These are phyloP conservation scores for Melocanna baccifera DNA, from an alignment of 176 grass and related monocot genomes.

Conservation along the genomic window DNA sequence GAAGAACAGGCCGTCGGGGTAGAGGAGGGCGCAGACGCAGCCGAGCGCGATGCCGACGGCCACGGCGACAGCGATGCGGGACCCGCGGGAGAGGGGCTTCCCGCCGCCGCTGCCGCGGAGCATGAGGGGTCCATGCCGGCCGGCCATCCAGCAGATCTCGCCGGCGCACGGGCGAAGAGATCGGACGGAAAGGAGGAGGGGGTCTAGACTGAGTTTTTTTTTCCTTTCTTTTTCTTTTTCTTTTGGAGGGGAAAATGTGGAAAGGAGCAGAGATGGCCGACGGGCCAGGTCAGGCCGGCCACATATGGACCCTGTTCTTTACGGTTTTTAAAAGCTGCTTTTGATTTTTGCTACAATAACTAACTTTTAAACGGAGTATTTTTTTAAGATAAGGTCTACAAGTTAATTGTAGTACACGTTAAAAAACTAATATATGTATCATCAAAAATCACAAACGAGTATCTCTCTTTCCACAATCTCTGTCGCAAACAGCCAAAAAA, in stretches of 20 bases:
- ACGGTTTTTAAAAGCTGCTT: no score
- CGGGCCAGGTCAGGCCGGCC: no score
- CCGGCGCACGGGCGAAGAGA: neutral
- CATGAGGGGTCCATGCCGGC: constrained; percentile 16
- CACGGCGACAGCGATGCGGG: constrained; percentile 60
- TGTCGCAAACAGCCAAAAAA: no score
- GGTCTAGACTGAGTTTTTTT: neutral
- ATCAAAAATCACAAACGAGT: no score
- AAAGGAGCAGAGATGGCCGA: no score
- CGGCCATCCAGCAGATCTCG: constrained; percentile 24
- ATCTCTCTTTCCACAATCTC: no score
- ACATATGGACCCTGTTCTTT: no score
- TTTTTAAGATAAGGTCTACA: no score
- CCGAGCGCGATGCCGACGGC: constrained; percentile 62
- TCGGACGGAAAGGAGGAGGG: neutral
- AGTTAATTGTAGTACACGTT: no score
- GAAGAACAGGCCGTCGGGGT: constrained; percentile 66
- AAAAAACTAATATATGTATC: no score
- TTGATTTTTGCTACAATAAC: no score
- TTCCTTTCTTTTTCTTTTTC: neutral
- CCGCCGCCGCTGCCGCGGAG: neutral
- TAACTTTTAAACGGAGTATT: no score
- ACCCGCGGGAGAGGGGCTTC: constrained; percentile 51
- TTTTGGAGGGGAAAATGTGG: neutral
- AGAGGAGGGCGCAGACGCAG: constrained; percentile 66